phyloP scores from a whole-genome alignment of 306 rosid species.

The Sicyos edulis region DNA sequence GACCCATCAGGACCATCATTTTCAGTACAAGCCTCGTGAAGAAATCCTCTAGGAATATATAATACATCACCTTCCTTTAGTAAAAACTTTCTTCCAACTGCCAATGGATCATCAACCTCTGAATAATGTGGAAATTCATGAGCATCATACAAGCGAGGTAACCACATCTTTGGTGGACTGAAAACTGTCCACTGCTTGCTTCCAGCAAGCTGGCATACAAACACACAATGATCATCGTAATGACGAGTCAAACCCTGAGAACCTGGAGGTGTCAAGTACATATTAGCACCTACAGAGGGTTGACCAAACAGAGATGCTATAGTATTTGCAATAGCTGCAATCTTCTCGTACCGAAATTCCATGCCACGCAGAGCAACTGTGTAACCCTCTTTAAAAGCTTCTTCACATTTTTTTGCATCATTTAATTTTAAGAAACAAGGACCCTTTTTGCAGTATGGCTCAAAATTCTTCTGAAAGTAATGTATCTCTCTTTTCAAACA shows the following conservation, averaged over 20 bases:
- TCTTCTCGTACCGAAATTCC: conserved; percentile 57
- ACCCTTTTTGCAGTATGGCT: conserved; percentile 32
- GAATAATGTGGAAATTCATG: conserved; percentile 30
- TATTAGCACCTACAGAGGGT: conserved; percentile 83
- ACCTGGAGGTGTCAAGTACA: conserved; percentile 84
- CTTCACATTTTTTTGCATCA: conserved; percentile 45
- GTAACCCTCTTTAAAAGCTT: conserved; percentile 69
- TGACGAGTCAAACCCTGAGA: conserved; percentile 83
- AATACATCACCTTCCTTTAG: conserved; percentile 66
- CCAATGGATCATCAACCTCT: conserved; percentile 34
- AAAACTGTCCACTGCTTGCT: conserved; percentile 63
- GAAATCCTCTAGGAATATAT: conserved; percentile 84
- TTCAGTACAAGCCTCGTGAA: conserved; percentile 65
- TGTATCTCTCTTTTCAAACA: conserved; percentile 49
- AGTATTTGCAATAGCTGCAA: conserved; percentile 61
- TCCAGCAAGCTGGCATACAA: conserved; percentile 78
- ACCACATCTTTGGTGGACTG: conserved; percentile 37
- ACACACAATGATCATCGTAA: conserved; percentile 80
- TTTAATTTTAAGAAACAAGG: conserved; percentile 35
- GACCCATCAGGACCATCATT: conserved; percentile 34
- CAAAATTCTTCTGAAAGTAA: conserved; percentile 40
- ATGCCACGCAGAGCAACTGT: conserved; percentile 78
- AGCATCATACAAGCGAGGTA: conserved; percentile 72
- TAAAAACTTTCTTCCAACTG: conserved; percentile 37
- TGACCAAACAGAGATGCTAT: conserved; percentile 72